phyloP scores from a whole-genome alignment of 441 rosid species.

The Adansonia gregorii region DNA sequence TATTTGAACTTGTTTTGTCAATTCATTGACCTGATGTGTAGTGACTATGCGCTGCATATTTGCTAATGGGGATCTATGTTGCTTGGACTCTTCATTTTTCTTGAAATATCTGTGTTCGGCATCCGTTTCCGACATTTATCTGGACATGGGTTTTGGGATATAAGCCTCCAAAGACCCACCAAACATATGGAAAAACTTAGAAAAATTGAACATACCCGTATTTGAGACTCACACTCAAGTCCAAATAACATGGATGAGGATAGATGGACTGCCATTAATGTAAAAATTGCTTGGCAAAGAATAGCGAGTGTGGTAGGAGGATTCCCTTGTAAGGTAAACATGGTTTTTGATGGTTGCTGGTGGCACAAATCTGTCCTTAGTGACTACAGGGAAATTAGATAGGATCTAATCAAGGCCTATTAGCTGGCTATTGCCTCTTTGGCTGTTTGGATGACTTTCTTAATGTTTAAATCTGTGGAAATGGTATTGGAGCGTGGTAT shows the following conservation, averaged over 20 bases:
- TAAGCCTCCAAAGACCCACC: no score
- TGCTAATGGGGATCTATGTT: neutral
- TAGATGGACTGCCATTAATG: neutral
- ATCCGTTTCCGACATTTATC: no score
- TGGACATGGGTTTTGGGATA: no score
- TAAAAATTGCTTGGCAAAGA: neutral
- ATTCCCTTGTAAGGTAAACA: neutral
- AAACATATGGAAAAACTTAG: no score
- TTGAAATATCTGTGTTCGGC: no score
- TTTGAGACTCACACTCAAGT: no score
- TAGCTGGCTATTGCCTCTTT: neutral
- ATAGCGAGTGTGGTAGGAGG: neutral
- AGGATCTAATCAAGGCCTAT: constrained; percentile 8
- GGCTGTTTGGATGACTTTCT: neutral
- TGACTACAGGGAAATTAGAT: constrained; percentile 10
- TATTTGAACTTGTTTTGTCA: constrained; percentile 7
- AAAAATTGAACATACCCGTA: no score
- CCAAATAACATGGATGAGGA: neutral
- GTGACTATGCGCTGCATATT: neutral
- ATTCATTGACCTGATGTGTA: constrained; percentile 11
- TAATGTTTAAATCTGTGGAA: neutral
- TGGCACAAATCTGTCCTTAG: neutral
- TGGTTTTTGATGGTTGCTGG: neutral
- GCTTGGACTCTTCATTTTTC: neutral
- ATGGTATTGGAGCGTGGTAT: neutral